Evolutionary conservation across 2,329 filamentous ascomycete genomes (phyloP).

Genomic region (Daldinia sp.): DNA sequence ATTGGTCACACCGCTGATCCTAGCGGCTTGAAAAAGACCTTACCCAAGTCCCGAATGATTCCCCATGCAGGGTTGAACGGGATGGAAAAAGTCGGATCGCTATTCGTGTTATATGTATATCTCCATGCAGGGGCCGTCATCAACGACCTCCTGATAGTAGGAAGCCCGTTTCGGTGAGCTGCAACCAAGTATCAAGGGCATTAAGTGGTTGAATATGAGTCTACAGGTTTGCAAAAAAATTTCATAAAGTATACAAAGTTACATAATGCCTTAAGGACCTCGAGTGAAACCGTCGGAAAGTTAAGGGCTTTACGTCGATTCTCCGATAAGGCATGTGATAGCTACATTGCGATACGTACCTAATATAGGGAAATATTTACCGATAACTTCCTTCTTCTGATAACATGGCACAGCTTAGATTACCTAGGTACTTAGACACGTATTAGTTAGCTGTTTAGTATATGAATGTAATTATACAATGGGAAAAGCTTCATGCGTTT

Average conservation of each 20-base stretch:
- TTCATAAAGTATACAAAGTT: background rate
- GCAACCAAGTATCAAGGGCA: constrained; percentile 6
- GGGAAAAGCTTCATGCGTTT: background rate
- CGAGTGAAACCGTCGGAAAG: constrained; percentile 27
- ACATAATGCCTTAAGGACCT: background rate
- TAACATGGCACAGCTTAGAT: background rate
- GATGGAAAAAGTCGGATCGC: constrained; percentile 41
- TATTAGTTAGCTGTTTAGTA: background rate
- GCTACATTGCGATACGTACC: constrained; percentile 6
- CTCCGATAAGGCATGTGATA: constrained; percentile 11
- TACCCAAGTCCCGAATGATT: constrained; percentile 44
- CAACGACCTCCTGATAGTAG: constrained; percentile 16
- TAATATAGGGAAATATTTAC: background rate
- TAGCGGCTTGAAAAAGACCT: constrained; percentile 41
- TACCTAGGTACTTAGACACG: background rate
- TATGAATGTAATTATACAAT: background rate
- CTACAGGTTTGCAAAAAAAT: constrained; percentile 16
- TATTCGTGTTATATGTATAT: constrained; percentile 7
- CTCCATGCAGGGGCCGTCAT: constrained; percentile 33
- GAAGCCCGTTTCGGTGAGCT: constrained; percentile 8
- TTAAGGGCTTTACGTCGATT: constrained; percentile 12
- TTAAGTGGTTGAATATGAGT: constrained; percentile 8
- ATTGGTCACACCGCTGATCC: constrained; percentile 28
- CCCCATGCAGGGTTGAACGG: constrained; percentile 35
- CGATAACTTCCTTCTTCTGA: background rate